Conservation (phyloP, 192 early-diverging fungal species). For the Thoreauomyces humboldtii region DNA sequence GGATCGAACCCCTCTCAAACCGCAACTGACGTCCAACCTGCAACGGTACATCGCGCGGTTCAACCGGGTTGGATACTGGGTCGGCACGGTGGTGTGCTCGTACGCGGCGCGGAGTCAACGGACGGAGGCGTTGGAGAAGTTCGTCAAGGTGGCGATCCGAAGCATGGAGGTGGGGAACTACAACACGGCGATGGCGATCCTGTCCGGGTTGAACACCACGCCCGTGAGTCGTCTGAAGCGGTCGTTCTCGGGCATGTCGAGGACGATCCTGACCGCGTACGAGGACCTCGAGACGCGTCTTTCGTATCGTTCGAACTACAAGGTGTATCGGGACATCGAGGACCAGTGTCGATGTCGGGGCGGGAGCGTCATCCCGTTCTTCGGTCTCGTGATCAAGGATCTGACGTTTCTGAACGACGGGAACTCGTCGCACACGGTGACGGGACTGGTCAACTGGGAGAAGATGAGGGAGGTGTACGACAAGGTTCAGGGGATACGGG, state of each 20-base stretch:
- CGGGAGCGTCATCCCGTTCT: constrained; percentile 39
- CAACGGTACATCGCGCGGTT: constrained; percentile 36
- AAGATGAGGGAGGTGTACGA: constrained; percentile 25
- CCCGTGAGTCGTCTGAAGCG: constrained; percentile 39
- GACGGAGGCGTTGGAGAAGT: constrained; percentile 25
- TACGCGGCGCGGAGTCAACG: constrained; percentile 18
- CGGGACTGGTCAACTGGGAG: constrained; percentile 36
- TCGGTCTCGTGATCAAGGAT: constrained; percentile 42
- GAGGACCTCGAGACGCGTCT: constrained; percentile 31
- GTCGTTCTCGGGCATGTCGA: constrained; percentile 29
- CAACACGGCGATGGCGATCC: constrained; percentile 45
- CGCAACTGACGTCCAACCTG: constrained; percentile 14
- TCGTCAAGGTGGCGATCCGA: constrained; percentile 32
- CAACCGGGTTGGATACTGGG: constrained; percentile 34
- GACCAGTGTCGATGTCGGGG: constrained; percentile 11
- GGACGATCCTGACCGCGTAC: constrained; percentile 12
- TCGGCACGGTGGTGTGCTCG: constrained; percentile 29
- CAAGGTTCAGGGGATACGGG: constrained; percentile 8
- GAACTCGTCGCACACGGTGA: constrained; percentile 24
- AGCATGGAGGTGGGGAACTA: constrained; percentile 37
- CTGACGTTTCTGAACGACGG: constrained; percentile 40
- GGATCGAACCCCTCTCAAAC: constrained; percentile 2
- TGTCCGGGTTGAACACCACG: constrained; percentile 40
- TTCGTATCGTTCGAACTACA: constrained; percentile 35
- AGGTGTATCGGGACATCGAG: constrained; percentile 36